Conservation (phyloP, 805 yeast species). For the Saturnispora hagleri region DNA sequence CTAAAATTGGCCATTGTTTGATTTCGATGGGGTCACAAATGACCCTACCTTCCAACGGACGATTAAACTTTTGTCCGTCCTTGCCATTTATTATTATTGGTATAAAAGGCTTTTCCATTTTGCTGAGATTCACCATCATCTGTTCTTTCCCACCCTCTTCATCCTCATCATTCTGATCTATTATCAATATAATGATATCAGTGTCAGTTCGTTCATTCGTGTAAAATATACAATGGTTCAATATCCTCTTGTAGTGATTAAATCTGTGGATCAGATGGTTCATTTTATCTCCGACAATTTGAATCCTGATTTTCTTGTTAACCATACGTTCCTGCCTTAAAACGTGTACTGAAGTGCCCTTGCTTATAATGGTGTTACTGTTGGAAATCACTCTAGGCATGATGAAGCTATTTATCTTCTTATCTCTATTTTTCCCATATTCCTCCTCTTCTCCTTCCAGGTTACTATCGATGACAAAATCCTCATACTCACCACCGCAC, state of each 20-base stretch:
- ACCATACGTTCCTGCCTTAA: not conserved
- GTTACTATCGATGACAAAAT: not conserved
- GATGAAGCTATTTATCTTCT: conserved; percentile 17
- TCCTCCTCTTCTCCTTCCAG: not conserved
- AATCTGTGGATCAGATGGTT: conserved; percentile 19
- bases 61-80: not conserved
- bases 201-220: conserved; percentile 16
- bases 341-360: not conserved
- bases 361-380: not conserved
- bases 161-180: not conserved
- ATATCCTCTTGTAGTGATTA: conserved; percentile 21
- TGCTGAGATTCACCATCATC: not conserved
- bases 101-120: conserved; percentile 18
- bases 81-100: conserved; percentile 18
- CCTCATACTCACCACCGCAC: not conserved
- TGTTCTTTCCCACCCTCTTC: not conserved
- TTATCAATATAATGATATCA: conserved; percentile 17
- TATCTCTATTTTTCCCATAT: not conserved
- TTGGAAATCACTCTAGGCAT: conserved; percentile 29
- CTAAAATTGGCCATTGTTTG: conserved; percentile 13
- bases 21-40: conserved; percentile 28
- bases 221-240: conserved; percentile 22
- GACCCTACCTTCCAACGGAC: not conserved
- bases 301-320: conserved; percentile 15
- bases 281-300: conserved; percentile 22